phyloP scores from a whole-genome alignment of 768 basidiomycete species.

The Tylopilus plumbeoviolaceoides region DNA sequence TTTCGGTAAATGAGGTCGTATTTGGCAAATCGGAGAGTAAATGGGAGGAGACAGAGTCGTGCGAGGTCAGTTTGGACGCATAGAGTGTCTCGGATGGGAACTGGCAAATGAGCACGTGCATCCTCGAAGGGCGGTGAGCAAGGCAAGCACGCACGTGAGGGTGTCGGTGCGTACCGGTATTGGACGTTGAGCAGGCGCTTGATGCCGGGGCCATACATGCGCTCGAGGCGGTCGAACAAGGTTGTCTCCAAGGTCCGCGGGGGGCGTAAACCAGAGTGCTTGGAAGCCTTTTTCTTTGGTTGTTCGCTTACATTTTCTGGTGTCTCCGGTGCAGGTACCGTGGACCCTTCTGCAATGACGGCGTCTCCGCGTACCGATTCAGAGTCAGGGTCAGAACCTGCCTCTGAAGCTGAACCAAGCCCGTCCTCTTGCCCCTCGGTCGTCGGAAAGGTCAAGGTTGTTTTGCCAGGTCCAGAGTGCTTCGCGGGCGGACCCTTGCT shows the following conservation, averaged over 20 bases:
- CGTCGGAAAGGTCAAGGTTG: neutral
- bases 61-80: constrained; percentile 61
- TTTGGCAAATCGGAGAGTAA: constrained; percentile 69
- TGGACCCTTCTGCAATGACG: constrained; percentile 18
- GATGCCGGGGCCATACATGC: constrained; percentile 77
- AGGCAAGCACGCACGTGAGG: neutral
- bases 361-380: constrained; percentile 19
- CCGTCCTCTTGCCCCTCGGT: constrained; percentile 1
- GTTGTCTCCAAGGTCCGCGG: constrained; percentile 82
- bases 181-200: constrained; percentile 88
- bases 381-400: constrained; percentile 14
- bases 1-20: constrained; percentile 32
- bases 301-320: constrained; percentile 1
- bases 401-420: constrained; percentile 6
- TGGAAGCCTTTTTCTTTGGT: constrained; percentile 11
- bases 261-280: constrained; percentile 39
- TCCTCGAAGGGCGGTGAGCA: constrained; percentile 41
- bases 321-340: too few species aligned
- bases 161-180: constrained; percentile 59
- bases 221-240: constrained; percentile 87
- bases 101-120: constrained; percentile 81
- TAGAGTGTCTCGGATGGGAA: constrained; percentile 88
- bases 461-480: neutral
- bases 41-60: constrained; percentile 66
- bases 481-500: neutral